Evolutionary conservation across 441 rosid species (phyloP).

Genomic region (Hura crepitans): DNA sequence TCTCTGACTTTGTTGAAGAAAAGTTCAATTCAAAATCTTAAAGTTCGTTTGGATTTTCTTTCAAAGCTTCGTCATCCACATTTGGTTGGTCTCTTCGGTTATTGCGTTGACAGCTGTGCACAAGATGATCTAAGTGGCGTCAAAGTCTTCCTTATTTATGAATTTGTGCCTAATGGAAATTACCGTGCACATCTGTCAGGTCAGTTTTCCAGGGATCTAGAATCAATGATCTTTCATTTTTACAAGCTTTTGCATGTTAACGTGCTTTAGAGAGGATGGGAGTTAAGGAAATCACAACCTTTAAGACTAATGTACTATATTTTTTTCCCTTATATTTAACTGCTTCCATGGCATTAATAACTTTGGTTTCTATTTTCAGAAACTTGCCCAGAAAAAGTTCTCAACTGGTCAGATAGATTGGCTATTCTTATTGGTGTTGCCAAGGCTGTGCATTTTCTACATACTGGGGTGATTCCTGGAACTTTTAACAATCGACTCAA

Average conservation of each 20-base stretch:
- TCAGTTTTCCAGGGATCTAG: slow-evolving; percentile 27
- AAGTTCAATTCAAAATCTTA: slow-evolving; percentile 65
- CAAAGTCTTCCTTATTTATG: slow-evolving; percentile 68
- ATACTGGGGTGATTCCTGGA: slow-evolving; percentile 81
- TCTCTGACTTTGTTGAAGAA: slow-evolving; percentile 54
- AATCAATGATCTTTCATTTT: background rate
- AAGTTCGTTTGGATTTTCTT: slow-evolving; percentile 62
- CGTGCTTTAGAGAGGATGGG: background rate
- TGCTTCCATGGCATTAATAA: background rate
- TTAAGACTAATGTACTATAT: background rate
- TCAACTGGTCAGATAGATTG: slow-evolving; percentile 82
- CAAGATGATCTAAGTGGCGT: slow-evolving; percentile 44
- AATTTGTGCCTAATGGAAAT: slow-evolving; percentile 60
- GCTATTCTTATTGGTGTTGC: slow-evolving; percentile 75
- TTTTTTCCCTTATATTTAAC: background rate
- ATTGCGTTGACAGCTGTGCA: slow-evolving; percentile 52
- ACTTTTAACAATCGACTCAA: slow-evolving; percentile 63
- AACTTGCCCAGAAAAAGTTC: slow-evolving; percentile 56
- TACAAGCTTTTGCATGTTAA: background rate
- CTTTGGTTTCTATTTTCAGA: slow-evolving; percentile 38
- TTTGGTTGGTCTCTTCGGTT: slow-evolving; percentile 78
- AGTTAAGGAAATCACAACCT: background rate
- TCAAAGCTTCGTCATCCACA: slow-evolving; percentile 90
- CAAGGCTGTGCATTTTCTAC: slow-evolving; percentile 93
- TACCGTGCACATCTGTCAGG: slow-evolving; percentile 78